These are phyloP conservation scores for Trichophaea hybrida DNA, from an alignment of 2,329 filamentous ascomycete genomes.

Conservation along the genomic window DNA sequence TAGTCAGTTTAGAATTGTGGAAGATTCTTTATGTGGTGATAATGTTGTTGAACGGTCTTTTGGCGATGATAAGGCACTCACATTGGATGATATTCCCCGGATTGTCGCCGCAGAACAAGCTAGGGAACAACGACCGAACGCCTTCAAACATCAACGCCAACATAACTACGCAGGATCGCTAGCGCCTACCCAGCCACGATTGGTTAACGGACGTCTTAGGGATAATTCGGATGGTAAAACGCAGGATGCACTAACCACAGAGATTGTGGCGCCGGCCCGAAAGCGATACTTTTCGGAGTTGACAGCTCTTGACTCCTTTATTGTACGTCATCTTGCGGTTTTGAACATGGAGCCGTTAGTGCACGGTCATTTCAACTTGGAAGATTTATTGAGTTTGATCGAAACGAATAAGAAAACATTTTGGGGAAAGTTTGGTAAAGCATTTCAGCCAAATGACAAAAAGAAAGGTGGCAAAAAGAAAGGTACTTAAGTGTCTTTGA, in stretches of 20 bases:
- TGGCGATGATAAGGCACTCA: constrained; percentile 78
- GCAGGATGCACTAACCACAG: constrained; percentile 34
- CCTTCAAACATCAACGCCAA: constrained; percentile 59
- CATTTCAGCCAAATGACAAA: constrained; percentile 69
- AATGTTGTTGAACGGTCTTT: constrained; percentile 66
- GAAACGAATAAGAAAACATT: constrained; percentile 83
- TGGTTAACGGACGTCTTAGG: constrained; percentile 50
- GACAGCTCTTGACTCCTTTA: constrained; percentile 91
- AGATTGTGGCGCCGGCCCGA: constrained; percentile 30
- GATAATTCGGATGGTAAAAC: constrained; percentile 44
- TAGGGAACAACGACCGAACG: constrained; percentile 71
- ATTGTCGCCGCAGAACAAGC: constrained; percentile 94
- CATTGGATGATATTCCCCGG: constrained; percentile 86
- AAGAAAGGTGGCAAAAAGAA: constrained; percentile 72
- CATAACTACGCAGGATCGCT: constrained; percentile 46
- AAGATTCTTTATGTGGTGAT: constrained; percentile 56
- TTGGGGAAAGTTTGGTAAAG: constrained; percentile 96
- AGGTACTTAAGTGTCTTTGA: constrained; percentile 35
- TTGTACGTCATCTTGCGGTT: constrained; percentile 86
- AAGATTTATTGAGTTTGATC: constrained; percentile 82
- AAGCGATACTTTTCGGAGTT: constrained; percentile 94
- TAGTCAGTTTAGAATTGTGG: constrained; percentile 58
- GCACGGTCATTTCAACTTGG: constrained; percentile 79
- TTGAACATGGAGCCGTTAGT: constrained; percentile 87
- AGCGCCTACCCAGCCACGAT: constrained; percentile 45